These are phyloP conservation scores for Fusarium tuaranense DNA, from an alignment of 2,329 filamentous ascomycete genomes.

Conservation along the genomic window DNA sequence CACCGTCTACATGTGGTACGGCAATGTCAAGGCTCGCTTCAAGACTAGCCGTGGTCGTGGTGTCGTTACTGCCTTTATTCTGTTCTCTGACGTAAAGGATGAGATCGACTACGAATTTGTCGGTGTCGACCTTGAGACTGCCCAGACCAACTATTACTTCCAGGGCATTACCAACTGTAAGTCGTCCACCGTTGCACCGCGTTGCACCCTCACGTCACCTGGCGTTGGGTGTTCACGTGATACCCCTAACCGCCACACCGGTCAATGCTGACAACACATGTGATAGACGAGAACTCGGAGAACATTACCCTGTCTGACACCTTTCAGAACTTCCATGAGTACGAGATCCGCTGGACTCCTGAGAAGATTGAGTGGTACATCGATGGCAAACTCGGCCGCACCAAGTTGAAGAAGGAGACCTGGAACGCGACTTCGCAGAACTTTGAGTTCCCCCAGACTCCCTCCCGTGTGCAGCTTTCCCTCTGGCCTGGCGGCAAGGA, in stretches of 20 bases:
- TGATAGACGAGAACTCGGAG: slow-evolving; percentile 76
- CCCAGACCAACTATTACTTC: slow-evolving; percentile 97
- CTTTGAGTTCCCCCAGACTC: slow-evolving; percentile 92
- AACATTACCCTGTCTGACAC: slow-evolving; percentile 80
- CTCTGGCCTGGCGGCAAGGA: slow-evolving; percentile 93
- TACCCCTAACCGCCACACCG: neutral
- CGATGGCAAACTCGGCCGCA: slow-evolving; percentile 82
- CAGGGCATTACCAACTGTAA: slow-evolving; percentile 92
- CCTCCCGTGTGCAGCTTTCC: slow-evolving; percentile 89
- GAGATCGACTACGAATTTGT: slow-evolving; percentile 99
- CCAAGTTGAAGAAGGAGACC: slow-evolving; percentile 79
- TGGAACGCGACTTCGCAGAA: slow-evolving; percentile 87
- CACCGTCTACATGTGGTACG: slow-evolving; percentile 96
- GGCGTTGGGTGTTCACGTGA: slow-evolving; percentile 21
- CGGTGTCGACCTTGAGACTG: slow-evolving; percentile 79
- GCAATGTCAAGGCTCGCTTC: slow-evolving; percentile 86
- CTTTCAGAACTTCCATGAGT: slow-evolving; percentile 84
- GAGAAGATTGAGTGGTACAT: slow-evolving; percentile 89
- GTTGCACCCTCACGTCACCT: slow-evolving; percentile 10
- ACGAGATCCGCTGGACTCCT: slow-evolving; percentile 93
- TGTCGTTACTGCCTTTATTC: slow-evolving; percentile 97
- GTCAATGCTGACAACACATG: slow-evolving; percentile 20
- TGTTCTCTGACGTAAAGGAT: slow-evolving; percentile 95
- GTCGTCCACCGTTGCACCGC: slow-evolving; percentile 47
- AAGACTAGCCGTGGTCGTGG: slow-evolving; percentile 87